phyloP scores from a whole-genome alignment of 257 asterid genomes.

The Echites panduratus region DNA sequence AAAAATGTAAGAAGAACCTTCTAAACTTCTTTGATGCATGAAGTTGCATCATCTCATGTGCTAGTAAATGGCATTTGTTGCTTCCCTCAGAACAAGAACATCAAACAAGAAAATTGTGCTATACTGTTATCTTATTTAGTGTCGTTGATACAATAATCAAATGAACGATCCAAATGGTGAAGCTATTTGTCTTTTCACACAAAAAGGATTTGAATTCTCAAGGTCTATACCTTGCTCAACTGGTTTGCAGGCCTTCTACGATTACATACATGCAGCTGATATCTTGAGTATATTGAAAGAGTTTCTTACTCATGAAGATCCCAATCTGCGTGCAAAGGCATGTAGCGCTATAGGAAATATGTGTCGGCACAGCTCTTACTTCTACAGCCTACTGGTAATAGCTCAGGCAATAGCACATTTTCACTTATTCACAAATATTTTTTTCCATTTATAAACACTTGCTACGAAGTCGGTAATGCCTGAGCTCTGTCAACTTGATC shows the following conservation, averaged over 20 bases:
- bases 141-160: background rate
- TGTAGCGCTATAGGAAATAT: constrained; percentile 95
- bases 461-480: background rate
- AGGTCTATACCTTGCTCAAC: constrained; percentile 1
- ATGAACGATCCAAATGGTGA: background rate
- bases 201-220: background rate
- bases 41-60: background rate
- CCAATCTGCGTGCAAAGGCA: constrained; percentile 84
- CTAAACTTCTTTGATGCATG: background rate
- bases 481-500: constrained; percentile 4
- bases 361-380: constrained; percentile 96
- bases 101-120: background rate
- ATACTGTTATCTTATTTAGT: background rate
- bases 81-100: background rate
- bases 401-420: background rate
- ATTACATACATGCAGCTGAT: constrained; percentile 66
- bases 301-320: constrained; percentile 78
- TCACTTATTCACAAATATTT: background rate
- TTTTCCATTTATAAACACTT: background rate
- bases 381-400: constrained; percentile 71
- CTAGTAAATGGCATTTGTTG: background rate
- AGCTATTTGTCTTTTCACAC: background rate
- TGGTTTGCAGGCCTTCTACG: constrained; percentile 61
- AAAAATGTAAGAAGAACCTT: background rate
- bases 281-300: constrained; percentile 66